Percentiles rank a stretch among this genome's conserved stretches.
Conservation (phyloP, 2,329 filamentous ascomycete genomes). For the Claviceps sp. region DNA sequence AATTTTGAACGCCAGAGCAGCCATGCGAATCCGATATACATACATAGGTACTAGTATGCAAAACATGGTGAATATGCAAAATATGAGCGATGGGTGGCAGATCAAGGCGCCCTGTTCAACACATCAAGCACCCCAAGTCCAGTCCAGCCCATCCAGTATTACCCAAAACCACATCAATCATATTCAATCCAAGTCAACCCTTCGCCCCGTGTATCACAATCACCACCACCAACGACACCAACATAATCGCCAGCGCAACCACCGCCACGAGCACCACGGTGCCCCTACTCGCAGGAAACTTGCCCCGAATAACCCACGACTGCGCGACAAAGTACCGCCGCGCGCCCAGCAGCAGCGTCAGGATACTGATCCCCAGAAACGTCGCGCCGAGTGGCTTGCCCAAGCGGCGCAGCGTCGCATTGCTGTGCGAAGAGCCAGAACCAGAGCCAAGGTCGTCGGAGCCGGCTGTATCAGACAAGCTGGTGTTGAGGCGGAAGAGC, state of each 20-base stretch:
- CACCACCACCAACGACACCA: conserved; percentile 45
- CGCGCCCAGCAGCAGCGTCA: conserved; percentile 65
- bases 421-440: conserved; percentile 12
- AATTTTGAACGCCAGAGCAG: too few species aligned
- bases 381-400: conserved; percentile 65
- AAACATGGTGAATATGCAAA: too few species aligned
- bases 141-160: background rate
- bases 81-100: too few species aligned
- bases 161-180: too few species aligned
- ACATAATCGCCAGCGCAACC: conserved; percentile 50
- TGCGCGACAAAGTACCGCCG: conserved; percentile 67
- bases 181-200: background rate
- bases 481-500: conserved; percentile 69
- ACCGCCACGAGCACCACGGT: conserved; percentile 58
- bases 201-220: conserved; percentile 35
- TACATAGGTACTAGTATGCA: too few species aligned
- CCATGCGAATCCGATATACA: too few species aligned
- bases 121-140: too few species aligned
- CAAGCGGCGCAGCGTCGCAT: conserved; percentile 42
- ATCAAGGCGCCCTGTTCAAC: too few species aligned
- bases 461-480: conserved; percentile 26
- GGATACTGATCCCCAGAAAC: conserved; percentile 62
- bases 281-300: conserved; percentile 66
- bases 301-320: conserved; percentile 66
- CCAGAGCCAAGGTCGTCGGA: conserved; percentile 10